Evolutionary conservation across 345 rosid genomes (phyloP).

Genomic region (Citrus unshiu): DNA sequence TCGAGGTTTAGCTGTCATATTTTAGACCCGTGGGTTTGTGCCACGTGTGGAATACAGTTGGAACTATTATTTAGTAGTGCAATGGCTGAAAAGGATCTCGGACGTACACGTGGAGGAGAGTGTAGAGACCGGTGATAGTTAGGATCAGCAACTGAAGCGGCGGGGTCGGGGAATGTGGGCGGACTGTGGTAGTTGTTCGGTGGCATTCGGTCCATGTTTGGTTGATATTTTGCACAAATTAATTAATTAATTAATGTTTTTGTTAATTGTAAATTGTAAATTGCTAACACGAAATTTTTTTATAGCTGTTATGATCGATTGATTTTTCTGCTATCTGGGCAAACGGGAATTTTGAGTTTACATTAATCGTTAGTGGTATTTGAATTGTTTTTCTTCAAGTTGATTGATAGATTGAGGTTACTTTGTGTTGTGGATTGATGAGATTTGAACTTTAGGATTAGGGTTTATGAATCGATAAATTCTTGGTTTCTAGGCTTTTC

Average conservation of each 20-base stretch:
- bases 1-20: background rate
- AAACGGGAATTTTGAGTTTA: conserved; percentile 9
- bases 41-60: conserved; percentile 8
- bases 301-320: too few species aligned
- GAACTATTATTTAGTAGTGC: background rate
- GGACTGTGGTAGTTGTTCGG: too few species aligned
- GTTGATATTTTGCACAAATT: too few species aligned
- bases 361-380: background rate
- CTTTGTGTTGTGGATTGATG: background rate
- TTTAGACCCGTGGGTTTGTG: background rate
- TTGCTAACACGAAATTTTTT: too few species aligned
- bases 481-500: conserved; percentile 1
- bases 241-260: too few species aligned
- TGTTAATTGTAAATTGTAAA: too few species aligned
- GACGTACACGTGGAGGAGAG: conserved; percentile 2
- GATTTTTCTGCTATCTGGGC: background rate
- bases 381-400: background rate
- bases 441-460: conserved; percentile 12
- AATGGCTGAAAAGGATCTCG: background rate
- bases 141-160: background rate
- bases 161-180: background rate
- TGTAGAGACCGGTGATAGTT: background rate
- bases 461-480: conserved; percentile 9
- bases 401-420: conserved; percentile 12
- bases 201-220: too few species aligned